Evolutionary conservation across 2,329 filamentous ascomycete species (phyloP), one percentile per base, ranked within the genome.

Genomic region (Fusarium luffae): DNA sequence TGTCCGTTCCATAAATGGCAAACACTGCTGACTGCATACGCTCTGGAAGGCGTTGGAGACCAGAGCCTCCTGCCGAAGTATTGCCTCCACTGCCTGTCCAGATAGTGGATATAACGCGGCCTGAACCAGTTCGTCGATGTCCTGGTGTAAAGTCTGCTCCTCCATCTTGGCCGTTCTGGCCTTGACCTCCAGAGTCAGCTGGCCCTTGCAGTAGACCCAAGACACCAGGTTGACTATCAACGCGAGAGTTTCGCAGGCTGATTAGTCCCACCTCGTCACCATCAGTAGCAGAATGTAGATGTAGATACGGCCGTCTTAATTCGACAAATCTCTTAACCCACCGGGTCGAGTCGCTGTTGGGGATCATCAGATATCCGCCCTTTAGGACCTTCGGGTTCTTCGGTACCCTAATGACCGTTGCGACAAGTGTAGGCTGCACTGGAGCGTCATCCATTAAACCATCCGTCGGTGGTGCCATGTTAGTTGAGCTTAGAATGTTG

Each of bases 251-350:
- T 37, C 91, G 89, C 57, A 99, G 85, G 77, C 95, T 97, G 73
- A 98, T 93, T 12, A 96, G 90, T 56, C 91, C 93, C 47, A 98
- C 87, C 79, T 98, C 95, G 73, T 98, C 96, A 19, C 95, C 94
- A 42, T 97, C 92, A 0, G 90, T 89, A 1, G 92, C 90, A 25
- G 89, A 92, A 81, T 98, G 93, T 37, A 99, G 88, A 79, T 98
- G 94, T 55, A 99, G 85, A 77, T 98, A 99, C 0, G 96, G 96
- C 54, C 92, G 88, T 32, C 96, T 89, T 28, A 99, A 87, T 81
- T 99, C 96, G 51, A 98, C 93, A 76, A 97, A 98, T 43, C 95
- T 90, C 74, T 94, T 93, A 28, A 96, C 88, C 96, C 96, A 99
- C 66, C 92, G 89, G 23, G 90, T 92, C 37, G 90, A 93, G 56